Percentiles rank a stretch among this genome's conserved stretches.
Conservation (phyloP, 305 asterid genomes). For the Solanum hybrid region DNA sequence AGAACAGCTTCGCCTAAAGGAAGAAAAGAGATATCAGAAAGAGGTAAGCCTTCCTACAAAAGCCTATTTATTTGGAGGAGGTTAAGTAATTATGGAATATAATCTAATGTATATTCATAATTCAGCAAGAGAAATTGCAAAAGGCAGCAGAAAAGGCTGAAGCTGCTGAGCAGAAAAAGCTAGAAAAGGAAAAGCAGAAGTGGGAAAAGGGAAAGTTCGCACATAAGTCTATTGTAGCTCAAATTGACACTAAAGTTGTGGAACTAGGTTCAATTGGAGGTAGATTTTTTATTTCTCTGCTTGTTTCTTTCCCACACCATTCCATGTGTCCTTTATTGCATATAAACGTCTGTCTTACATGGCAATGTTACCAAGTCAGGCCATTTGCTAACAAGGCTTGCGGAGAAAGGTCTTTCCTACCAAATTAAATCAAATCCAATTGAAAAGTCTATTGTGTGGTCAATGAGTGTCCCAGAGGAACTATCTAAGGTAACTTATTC, state of each 20-base stretch:
- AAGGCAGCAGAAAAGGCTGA: conserved; percentile 77
- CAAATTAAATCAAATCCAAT: conserved; percentile 68
- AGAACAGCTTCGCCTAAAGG: conserved; percentile 58
- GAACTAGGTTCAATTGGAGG: conserved; percentile 89
- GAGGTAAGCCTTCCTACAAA: conserved; percentile 42
- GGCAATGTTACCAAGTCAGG: conserved; percentile 39
- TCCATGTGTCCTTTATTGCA: not conserved
- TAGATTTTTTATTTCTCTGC: conserved; percentile 14
- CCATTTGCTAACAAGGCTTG: conserved; percentile 74
- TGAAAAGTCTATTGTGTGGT: conserved; percentile 73
- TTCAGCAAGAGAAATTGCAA: conserved; percentile 71
- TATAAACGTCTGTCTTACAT: not conserved
- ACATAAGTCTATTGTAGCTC: conserved; percentile 74
- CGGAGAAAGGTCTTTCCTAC: conserved; percentile 68
- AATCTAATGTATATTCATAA: conserved; percentile 19
- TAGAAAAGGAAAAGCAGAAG: conserved; percentile 68
- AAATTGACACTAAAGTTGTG: conserved; percentile 65
- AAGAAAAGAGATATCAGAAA: conserved; percentile 65
- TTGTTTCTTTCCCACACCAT: not conserved
- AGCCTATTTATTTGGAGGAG: conserved; percentile 7
- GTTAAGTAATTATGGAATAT: not conserved
- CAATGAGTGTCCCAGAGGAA: conserved; percentile 67
- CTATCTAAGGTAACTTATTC: conserved; percentile 30
- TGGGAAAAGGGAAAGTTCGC: conserved; percentile 92
- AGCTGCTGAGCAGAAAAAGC: conserved; percentile 68